Evolutionary conservation across 345 rosid species (phyloP), one percentile per base, ranked within the genome.

Genomic region (Adansonia digitata): DNA sequence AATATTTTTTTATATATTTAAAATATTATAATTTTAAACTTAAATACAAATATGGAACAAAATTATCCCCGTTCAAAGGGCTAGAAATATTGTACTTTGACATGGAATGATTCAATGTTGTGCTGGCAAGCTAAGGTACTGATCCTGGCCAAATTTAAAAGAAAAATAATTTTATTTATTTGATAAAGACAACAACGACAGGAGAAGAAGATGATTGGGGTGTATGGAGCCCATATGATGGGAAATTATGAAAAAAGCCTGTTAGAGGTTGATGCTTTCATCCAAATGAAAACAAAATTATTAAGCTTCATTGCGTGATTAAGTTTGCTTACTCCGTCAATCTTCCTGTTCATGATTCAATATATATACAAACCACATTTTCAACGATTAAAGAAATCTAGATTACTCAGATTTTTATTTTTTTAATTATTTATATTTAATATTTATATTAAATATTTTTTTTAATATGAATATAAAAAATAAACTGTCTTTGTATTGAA

Each of bases 281-380:
- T 63, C 48, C 15, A 14, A 37, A 53, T 70, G 42, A 31, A 49
- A 72, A 72, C 35, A 57, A 26, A 72, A 40, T 72, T 13, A 59
- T 57, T 14, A 73, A 9, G 56, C 24, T 45, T 27, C 11, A n/a
- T 73, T 61, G 69, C 69, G 60, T 73, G 76, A 73, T 73, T 15
- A 61, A 61, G 18, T 60, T 73, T 61, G 12, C 69, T 43, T 43
- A 24, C 42, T 68, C 72, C 2, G n/a, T 45, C 39, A 4, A 66
- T 27, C 14, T 20, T 45, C 37, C 68, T 63, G 68, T 37, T 63
- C 26, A 40, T 63, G 68, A 63, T 34, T 37, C 7, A 15, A 63
- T 35, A 59, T 12, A n/a, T 31, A 37, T 0, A 35, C 0, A n/a
- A 0, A 67, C 35, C 71, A 26, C 2, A n/a, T 37, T 9, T 64